Conservation (phyloP, 805 yeast genomes). For the Ogataea ganodermae region DNA sequence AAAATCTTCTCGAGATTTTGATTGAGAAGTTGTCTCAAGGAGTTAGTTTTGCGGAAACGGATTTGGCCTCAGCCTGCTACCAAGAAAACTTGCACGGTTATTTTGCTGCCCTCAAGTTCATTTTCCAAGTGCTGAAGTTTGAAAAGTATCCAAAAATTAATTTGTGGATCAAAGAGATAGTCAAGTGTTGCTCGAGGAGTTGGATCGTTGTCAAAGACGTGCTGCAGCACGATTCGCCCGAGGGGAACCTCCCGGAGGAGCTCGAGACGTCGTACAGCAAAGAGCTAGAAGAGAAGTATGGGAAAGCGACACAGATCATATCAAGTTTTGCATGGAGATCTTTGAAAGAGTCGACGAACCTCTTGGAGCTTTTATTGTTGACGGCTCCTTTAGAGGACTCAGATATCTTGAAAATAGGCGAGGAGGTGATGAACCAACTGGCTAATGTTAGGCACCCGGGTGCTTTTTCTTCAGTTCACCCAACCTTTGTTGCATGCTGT, state of each 20-base stretch:
- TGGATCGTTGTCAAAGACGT: slow-evolving; percentile 53
- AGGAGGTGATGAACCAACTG: slow-evolving; percentile 63
- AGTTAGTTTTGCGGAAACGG: slow-evolving; percentile 35
- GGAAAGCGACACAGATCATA: slow-evolving; percentile 46
- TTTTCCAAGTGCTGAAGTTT: slow-evolving; percentile 28
- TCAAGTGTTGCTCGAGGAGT: slow-evolving; percentile 13
- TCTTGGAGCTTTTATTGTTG: slow-evolving; percentile 50
- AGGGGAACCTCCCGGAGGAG: slow-evolving; percentile 57
- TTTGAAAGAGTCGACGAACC: slow-evolving; percentile 67
- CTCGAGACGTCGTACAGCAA: slow-evolving; percentile 40
- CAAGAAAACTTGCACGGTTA: slow-evolving; percentile 67
- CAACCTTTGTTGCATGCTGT: slow-evolving; percentile 73
- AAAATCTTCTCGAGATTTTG: slow-evolving; percentile 35
- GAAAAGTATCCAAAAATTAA: slow-evolving; percentile 6
- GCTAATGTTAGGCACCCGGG: slow-evolving; percentile 84
- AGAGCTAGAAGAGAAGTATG: slow-evolving; percentile 35
- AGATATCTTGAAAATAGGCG: slow-evolving; percentile 45
- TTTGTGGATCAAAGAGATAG: slow-evolving; percentile 12
- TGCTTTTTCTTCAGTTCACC: slow-evolving; percentile 86
- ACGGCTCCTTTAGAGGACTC: slow-evolving; percentile 33
- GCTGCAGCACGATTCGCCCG: slow-evolving; percentile 70
- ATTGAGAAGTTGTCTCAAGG: slow-evolving; percentile 37
- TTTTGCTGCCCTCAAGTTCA: slow-evolving; percentile 56
- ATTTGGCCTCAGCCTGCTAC: slow-evolving; percentile 46
- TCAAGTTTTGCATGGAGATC: slow-evolving; percentile 81